Conservation (phyloP, 2,329 filamentous ascomycete genomes). For the Xylaria digitata region DNA sequence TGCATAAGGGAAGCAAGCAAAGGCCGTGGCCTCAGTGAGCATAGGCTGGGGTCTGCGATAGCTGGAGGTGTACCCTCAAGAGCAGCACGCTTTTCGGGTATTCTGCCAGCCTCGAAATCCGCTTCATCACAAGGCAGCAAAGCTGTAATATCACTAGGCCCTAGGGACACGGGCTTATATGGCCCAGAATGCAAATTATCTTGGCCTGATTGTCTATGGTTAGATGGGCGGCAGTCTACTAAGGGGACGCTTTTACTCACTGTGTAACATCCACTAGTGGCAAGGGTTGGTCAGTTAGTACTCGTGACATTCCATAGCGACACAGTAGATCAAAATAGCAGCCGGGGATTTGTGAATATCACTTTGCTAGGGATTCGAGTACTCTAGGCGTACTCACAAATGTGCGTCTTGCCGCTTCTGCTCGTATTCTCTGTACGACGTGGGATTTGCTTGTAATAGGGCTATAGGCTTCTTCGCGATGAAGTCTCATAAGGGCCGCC, state of each 20-base stretch:
- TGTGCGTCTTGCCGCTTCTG: conserved; percentile 68
- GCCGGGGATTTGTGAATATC: neutral
- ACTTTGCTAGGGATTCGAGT: neutral
- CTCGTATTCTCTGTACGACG: conserved; percentile 58
- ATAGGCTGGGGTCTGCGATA: conserved; percentile 57
- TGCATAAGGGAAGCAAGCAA: conserved; percentile 68
- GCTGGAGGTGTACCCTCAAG: conserved; percentile 65
- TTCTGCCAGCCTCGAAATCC: conserved; percentile 61
- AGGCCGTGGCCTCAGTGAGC: conserved; percentile 59
- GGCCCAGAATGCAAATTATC: conserved; percentile 67
- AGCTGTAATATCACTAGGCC: conserved; percentile 64
- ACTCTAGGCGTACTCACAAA: conserved; percentile 55
- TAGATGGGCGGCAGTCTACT: conserved; percentile 22
- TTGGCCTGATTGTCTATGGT: conserved; percentile 53
- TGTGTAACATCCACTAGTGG: conserved; percentile 68
- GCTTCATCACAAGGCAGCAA: conserved; percentile 65
- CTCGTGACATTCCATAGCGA: neutral
- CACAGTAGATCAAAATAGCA: neutral
- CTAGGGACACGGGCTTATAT: conserved; percentile 62
- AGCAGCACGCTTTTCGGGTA: conserved; percentile 63
- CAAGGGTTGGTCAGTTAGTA: conserved; percentile 18
- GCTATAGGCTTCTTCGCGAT: conserved; percentile 66
- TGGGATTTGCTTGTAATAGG: conserved; percentile 55
- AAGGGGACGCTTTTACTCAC: conserved; percentile 44
- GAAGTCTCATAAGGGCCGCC: conserved; percentile 65